phyloP scores from a whole-genome alignment of 1,139 yeast species.

The Saccharomyces pastorianus region DNA sequence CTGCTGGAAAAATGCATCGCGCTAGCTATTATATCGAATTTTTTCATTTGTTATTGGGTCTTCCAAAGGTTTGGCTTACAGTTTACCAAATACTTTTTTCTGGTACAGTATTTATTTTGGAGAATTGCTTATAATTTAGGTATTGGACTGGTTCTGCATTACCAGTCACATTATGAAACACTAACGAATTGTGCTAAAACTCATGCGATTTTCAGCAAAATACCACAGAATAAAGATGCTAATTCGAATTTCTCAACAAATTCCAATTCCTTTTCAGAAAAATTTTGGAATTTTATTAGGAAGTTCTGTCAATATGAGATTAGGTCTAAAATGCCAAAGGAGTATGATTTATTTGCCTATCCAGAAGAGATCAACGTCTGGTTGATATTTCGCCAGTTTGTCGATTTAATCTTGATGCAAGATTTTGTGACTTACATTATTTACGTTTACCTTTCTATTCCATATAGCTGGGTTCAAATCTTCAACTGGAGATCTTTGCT shows the following conservation, averaged over 20 bases:
- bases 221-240: not conserved
- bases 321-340: conserved; percentile 51
- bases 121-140: conserved; percentile 72
- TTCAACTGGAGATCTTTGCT: conserved; percentile 31
- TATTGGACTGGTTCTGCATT: conserved; percentile 61
- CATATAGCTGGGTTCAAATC: conserved; percentile 16
- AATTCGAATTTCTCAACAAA: not conserved
- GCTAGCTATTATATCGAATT: conserved; percentile 43
- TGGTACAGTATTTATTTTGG: conserved; percentile 62
- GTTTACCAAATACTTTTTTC: conserved; percentile 25
- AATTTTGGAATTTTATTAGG: conserved; percentile 36
- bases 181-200: conserved; percentile 51
- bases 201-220: conserved; percentile 38
- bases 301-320: conserved; percentile 43
- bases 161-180: conserved; percentile 54
- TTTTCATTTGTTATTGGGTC: conserved; percentile 41
- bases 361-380: conserved; percentile 81
- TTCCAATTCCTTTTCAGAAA: conserved; percentile 2
- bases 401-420: conserved; percentile 77
- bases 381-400: conserved; percentile 72
- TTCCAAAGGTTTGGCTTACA: conserved; percentile 20
- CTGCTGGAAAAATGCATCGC: conserved; percentile 57
- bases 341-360: conserved; percentile 41
- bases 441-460: conserved; percentile 55
- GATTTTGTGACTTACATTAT: conserved; percentile 75